Conservation (phyloP, 1,284 basidiomycete species). For the Moesziomyces aphidis region DNA sequence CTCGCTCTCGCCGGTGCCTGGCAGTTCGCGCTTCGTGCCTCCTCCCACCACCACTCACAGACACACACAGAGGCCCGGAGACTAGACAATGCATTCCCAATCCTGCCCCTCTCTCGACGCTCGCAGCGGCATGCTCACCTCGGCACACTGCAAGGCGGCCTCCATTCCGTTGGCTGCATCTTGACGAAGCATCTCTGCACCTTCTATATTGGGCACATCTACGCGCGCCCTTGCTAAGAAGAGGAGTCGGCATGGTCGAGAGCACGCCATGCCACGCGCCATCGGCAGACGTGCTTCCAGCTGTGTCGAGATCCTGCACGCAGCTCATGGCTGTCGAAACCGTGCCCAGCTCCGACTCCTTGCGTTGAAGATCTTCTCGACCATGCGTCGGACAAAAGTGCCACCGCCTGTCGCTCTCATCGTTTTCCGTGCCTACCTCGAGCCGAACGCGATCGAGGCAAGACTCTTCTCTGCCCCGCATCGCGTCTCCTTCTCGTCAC, state of each 20-base stretch:
- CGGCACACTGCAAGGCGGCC: constrained; percentile 1
- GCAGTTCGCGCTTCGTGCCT: not conserved
- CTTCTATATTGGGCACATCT: not conserved
- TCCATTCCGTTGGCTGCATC: constrained; percentile 19
- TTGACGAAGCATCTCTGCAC: constrained; percentile 2
- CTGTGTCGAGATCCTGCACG: not conserved
- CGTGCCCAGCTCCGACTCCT: constrained; percentile 9
- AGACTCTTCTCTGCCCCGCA: too few species aligned
- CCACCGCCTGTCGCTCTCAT: not conserved
- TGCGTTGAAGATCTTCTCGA: constrained; percentile 31
- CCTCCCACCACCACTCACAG: not conserved
- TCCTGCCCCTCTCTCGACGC: not conserved
- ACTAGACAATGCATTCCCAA: constrained; percentile 19
- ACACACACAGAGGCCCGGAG: not conserved
- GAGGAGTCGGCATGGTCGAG: constrained; percentile 6
- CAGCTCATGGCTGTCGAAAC: constrained; percentile 3
- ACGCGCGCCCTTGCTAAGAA: not conserved
- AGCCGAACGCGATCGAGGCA: too few species aligned
- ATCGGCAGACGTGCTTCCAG: not conserved
- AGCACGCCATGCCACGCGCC: not conserved
- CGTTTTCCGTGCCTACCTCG: not conserved
- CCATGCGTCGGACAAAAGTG: not conserved
- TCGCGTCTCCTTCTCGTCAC: too few species aligned
- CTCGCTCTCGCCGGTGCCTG: not conserved
- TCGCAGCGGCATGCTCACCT: not conserved